Conservation (phyloP, 257 asterid genomes). For the Nicotiana paniculata region DNA sequence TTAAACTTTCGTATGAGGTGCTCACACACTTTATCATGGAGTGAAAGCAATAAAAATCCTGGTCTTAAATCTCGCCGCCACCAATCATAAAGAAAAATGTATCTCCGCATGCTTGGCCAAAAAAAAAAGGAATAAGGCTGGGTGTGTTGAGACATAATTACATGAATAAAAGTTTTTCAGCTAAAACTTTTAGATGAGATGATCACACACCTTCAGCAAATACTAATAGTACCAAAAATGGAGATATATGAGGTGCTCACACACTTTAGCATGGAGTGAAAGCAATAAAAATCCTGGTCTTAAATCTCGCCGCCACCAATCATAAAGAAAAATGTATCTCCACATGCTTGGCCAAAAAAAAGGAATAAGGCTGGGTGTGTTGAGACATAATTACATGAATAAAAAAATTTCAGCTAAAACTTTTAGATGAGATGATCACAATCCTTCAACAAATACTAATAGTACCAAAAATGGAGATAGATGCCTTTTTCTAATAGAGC, state of each 20-base stretch:
- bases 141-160: neutral
- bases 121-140: neutral
- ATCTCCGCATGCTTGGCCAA: neutral
- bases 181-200: neutral
- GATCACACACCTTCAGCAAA: neutral
- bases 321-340: neutral
- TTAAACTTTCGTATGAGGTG: neutral
- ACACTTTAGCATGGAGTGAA: neutral
- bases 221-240: neutral
- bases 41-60: neutral
- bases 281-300: neutral
- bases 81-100: neutral
- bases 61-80: neutral
- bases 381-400: neutral
- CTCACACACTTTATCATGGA: neutral
- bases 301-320: neutral
- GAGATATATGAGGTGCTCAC: neutral
- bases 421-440: neutral
- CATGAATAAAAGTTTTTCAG: neutral
- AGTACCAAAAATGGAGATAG: neutral
- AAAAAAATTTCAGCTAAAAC: neutral
- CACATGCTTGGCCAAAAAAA: neutral
- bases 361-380: neutral
- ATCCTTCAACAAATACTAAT: neutral
- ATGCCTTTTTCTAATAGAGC: neutral